Conservation (phyloP, 345 rosid genomes). For the Brassica incana region DNA sequence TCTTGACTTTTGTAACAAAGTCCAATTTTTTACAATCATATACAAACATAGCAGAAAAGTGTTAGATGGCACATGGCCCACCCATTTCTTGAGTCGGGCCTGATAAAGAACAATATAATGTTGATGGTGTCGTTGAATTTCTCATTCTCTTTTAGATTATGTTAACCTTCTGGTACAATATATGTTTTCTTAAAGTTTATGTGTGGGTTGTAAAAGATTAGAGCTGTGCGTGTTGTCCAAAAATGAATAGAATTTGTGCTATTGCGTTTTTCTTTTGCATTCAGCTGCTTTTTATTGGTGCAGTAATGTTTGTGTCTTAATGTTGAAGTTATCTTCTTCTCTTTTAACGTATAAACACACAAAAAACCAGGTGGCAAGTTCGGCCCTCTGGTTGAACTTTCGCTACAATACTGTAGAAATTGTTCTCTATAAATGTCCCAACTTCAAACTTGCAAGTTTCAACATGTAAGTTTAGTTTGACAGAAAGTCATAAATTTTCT, state of each 20-base stretch:
- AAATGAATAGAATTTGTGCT: not conserved
- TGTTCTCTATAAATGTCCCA: not conserved
- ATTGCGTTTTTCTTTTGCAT: not conserved
- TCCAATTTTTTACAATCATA: no score
- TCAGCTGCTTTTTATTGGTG: not conserved
- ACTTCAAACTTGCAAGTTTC: no score
- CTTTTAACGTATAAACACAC: not conserved
- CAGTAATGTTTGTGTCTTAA: not conserved
- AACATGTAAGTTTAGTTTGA: not conserved
- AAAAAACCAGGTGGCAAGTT: not conserved
- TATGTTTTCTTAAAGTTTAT: not conserved
- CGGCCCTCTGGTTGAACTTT: not conserved
- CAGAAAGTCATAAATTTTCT: constrained; percentile 35
- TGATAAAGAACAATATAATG: not conserved
- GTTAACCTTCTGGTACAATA: not conserved
- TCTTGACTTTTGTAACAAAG: no score
- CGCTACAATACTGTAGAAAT: not conserved
- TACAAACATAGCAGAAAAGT: no score
- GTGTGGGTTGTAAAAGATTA: not conserved
- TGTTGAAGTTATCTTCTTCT: not conserved
- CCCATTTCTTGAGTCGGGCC: no score
- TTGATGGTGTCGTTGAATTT: not conserved
- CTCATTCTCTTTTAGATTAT: not conserved
- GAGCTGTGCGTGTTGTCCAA: constrained; percentile 3
- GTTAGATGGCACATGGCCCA: no score